A percentile compares a stretch with the other conserved stretches of the same genome.
phyloP scores from a whole-genome alignment of 164 flowering plant genomes.

The Liquidambar formosana region DNA sequence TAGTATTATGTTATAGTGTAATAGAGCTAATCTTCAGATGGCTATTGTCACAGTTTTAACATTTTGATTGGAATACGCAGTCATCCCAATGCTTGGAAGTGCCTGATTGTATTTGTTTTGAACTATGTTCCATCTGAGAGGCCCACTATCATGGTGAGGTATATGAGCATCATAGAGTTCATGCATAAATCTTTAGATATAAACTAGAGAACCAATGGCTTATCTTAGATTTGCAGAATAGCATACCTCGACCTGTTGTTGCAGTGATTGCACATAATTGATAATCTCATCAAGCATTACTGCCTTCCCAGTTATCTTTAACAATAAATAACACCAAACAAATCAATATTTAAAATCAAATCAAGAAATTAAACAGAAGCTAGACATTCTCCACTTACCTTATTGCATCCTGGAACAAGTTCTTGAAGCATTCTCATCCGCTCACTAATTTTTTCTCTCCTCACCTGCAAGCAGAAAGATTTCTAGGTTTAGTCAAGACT shows the following conservation, averaged over 20 bases:
- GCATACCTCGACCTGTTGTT: constrained; percentile 95
- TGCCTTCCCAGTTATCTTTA: constrained; percentile 91
- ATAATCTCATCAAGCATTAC: constrained; percentile 99
- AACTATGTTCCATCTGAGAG: too few species aligned
- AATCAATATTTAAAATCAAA: constrained; percentile 1
- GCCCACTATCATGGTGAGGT: too few species aligned
- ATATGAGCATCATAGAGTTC: neutral
- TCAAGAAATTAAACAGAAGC: neutral
- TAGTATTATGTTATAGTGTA: too few species aligned
- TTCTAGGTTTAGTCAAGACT: constrained; percentile 10
- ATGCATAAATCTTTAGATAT: neutral
- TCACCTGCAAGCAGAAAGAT: constrained; percentile 52
- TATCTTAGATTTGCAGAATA: neutral
- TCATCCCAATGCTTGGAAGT: too few species aligned
- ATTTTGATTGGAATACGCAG: too few species aligned
- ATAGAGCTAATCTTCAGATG: too few species aligned
- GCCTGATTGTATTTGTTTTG: too few species aligned
- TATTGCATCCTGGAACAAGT: constrained; percentile 97
- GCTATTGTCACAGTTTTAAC: too few species aligned
- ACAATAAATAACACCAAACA: neutral
- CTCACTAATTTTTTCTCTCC: constrained; percentile 96
- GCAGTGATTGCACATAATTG: constrained; percentile 96
- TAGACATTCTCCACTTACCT: constrained; percentile 42
- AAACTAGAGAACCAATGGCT: neutral
- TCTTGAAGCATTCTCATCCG: constrained; percentile 97